Conservation (phyloP, 2,329 filamentous ascomycete species). For the Scedosporium aurantiacum region DNA sequence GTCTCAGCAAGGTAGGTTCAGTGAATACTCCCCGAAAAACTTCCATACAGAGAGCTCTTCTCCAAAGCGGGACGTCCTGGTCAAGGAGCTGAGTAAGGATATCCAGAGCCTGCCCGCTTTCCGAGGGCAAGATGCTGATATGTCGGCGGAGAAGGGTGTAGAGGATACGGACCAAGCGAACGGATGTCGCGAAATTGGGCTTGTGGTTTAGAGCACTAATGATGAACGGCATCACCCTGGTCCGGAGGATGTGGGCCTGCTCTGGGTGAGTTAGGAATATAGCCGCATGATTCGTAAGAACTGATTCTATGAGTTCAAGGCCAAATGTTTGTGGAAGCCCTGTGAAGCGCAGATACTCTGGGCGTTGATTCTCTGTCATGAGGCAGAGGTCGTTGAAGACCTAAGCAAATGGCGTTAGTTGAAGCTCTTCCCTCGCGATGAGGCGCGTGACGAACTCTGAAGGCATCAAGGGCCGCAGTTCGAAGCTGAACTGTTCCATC, state of each 20-base stretch:
- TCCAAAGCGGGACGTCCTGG: conserved; percentile 76
- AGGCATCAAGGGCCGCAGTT: conserved; percentile 74
- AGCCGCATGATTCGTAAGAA: conserved; percentile 73
- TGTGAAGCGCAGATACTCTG: conserved; percentile 71
- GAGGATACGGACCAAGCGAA: conserved; percentile 72
- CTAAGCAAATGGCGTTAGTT: conserved; percentile 21
- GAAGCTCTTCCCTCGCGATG: no score
- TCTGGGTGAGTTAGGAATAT: conserved; percentile 72
- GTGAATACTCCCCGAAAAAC: conserved; percentile 77
- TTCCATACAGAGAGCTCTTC: conserved; percentile 81
- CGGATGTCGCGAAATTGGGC: conserved; percentile 68
- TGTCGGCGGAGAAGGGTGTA: conserved; percentile 73
- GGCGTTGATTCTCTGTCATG: conserved; percentile 71
- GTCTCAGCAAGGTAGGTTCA: conserved; percentile 65
- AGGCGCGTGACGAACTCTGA: conserved; percentile 40
- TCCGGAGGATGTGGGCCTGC: conserved; percentile 66
- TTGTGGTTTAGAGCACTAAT: conserved; percentile 68
- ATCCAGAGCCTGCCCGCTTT: conserved; percentile 74
- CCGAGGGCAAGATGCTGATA: conserved; percentile 59
- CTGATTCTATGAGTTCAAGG: conserved; percentile 82
- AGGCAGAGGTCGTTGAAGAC: conserved; percentile 86
- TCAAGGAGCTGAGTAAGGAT: conserved; percentile 80
- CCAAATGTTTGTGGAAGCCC: conserved; percentile 73
- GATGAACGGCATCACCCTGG: conserved; percentile 71
- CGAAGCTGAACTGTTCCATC: conserved; percentile 56